Percentiles rank a stretch among this genome's conserved stretches.
Evolutionary conservation across 1,139 yeast genomes (phyloP).

Genomic region (Candida glucosophila): DNA sequence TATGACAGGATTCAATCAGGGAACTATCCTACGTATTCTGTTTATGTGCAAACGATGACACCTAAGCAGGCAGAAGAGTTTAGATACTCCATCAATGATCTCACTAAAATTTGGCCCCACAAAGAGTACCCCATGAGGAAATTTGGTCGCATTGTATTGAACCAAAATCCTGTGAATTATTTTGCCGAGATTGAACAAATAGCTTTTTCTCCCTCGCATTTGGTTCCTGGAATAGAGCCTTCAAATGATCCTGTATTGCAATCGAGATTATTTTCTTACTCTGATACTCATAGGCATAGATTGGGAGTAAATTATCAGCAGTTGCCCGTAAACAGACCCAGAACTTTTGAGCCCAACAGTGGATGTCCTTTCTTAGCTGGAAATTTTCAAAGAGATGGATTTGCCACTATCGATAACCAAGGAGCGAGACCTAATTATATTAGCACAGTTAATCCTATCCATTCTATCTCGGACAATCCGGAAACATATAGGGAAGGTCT

Average conservation of each 20-base stretch:
- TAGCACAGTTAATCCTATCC: slow-evolving; percentile 13
- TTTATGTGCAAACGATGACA: slow-evolving; percentile 66
- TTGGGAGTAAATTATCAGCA: slow-evolving; percentile 22
- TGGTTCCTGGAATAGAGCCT: slow-evolving; percentile 53
- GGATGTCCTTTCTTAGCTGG: slow-evolving; percentile 28
- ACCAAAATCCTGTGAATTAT: slow-evolving; percentile 49
- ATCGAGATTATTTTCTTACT: slow-evolving; percentile 48
- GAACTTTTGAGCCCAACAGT: slow-evolving; percentile 12
- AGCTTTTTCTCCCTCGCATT: slow-evolving; percentile 52
- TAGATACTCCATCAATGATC: slow-evolving; percentile 54
- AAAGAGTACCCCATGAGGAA: slow-evolving; percentile 48
- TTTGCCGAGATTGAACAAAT: slow-evolving; percentile 54
- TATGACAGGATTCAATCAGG: slow-evolving; percentile 51
- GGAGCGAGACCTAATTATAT: slow-evolving; percentile 25
- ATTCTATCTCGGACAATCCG: slow-evolving; percentile 12
- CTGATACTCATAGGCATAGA: slow-evolving; percentile 58
- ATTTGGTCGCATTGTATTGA: slow-evolving; percentile 46
- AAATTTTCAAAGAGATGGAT: slow-evolving; percentile 35
- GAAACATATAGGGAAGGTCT: no score
- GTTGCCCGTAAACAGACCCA: slow-evolving; percentile 18
- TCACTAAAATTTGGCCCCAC: slow-evolving; percentile 62
- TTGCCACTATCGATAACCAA: slow-evolving; percentile 12
- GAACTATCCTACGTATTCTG: slow-evolving; percentile 56
- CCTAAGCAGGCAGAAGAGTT: slow-evolving; percentile 57
- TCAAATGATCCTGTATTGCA: slow-evolving; percentile 56